These are phyloP conservation scores for Mycena galericulata DNA, from an alignment of 768 basidiomycete genomes.

Conservation along the genomic window DNA sequence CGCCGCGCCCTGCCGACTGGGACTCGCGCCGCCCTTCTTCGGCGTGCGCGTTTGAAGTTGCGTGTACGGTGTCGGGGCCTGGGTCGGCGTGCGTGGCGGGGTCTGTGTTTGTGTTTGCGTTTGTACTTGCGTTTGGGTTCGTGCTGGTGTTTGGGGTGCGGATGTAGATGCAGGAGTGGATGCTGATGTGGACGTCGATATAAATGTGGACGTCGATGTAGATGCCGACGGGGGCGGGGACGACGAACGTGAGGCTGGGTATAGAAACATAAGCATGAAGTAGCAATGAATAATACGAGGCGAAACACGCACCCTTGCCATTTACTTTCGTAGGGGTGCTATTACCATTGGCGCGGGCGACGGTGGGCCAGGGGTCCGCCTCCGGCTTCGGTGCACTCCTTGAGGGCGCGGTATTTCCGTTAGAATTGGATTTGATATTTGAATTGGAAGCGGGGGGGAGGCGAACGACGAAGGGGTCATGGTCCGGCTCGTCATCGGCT, in stretches of 20 bases:
- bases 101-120: background rate
- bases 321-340: background rate
- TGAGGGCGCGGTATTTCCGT: no score
- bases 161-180: no score
- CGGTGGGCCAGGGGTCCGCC: conserved; percentile 26
- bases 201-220: no score
- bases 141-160: no score
- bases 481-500: conserved; percentile 3
- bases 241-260: conserved; percentile 11
- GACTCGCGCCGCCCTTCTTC: background rate
- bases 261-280: background rate
- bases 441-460: background rate
- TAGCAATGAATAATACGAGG: background rate
- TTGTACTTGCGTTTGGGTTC: background rate
- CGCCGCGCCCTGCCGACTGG: background rate
- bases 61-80: background rate
- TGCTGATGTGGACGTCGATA: no score
- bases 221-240: conserved; percentile 11
- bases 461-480: conserved; percentile 26
- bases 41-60: background rate
- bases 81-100: no score
- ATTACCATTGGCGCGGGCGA: conserved; percentile 21
- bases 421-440: no score
- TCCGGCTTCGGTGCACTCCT: background rate
- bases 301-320: background rate